Conservation (phyloP, 352 stramenopile species). For the Globisporangium spinosum region DNA sequence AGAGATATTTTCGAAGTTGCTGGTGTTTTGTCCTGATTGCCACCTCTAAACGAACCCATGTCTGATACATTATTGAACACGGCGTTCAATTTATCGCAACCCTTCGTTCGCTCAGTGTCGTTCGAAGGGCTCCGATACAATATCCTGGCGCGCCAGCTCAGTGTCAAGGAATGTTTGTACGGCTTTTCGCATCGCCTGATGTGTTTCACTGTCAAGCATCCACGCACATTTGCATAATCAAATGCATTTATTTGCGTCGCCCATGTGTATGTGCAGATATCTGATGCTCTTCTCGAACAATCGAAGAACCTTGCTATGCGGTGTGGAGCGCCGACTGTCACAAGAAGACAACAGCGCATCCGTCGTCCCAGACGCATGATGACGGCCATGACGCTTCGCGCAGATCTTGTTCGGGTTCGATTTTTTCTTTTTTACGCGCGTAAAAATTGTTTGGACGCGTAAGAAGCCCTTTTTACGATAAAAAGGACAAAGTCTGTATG, state of each 20-base stretch:
- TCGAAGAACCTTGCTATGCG: neutral
- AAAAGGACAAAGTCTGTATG: neutral
- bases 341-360: neutral
- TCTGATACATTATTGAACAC: neutral
- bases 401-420: neutral
- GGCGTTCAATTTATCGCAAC: neutral
- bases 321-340: neutral
- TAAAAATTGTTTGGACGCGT: neutral
- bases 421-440: slow-evolving; percentile 2
- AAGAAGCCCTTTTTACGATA: neutral
- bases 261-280: neutral
- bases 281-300: neutral
- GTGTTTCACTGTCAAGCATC: neutral
- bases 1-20: neutral
- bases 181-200: neutral
- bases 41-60: neutral
- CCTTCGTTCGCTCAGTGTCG: neutral
- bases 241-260: neutral
- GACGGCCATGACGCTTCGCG: neutral
- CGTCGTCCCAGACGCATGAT: neutral
- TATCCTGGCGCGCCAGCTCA: too few species aligned
- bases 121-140: too few species aligned
- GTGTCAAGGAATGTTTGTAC: too few species aligned
- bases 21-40: too few species aligned
- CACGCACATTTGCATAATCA: neutral